phyloP scores from a whole-genome alignment of 2,329 filamentous ascomycete genomes.

The Plectosphaerella cucumerina region DNA sequence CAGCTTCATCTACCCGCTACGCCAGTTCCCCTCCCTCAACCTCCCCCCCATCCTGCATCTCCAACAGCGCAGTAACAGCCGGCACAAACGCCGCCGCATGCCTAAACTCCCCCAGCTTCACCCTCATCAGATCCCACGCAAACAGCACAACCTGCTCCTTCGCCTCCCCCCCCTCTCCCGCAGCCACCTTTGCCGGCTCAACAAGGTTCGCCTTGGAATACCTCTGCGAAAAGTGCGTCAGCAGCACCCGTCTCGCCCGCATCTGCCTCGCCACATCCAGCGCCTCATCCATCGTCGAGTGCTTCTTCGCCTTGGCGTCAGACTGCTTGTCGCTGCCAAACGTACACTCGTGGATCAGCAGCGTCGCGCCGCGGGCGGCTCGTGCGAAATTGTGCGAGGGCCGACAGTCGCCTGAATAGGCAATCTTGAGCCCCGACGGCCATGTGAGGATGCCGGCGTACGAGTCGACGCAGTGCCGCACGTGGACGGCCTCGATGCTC shows the following conservation, averaged over 20 bases:
- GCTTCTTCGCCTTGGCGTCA: conserved; percentile 83
- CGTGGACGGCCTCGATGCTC: conserved; percentile 61
- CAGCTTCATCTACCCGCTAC: no score
- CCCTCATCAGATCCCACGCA: conserved; percentile 76
- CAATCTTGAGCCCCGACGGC: conserved; percentile 75
- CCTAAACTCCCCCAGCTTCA: conserved; percentile 66
- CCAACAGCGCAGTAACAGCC: conserved; percentile 54
- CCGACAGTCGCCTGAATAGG: conserved; percentile 92
- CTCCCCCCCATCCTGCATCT: conserved; percentile 24
- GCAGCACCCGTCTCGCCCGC: conserved; percentile 72
- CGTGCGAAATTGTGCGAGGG: conserved; percentile 66
- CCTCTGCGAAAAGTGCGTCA: conserved; percentile 94
- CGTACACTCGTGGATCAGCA: conserved; percentile 93
- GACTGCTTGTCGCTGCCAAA: conserved; percentile 80
- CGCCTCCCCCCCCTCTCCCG: conserved; percentile 19
- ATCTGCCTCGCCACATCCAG: conserved; percentile 73
- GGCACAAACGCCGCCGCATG: conserved; percentile 60
- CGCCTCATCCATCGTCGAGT: conserved; percentile 85
- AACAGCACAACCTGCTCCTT: conserved; percentile 62
- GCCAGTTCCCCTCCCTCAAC: no score
- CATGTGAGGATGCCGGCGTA: conserved; percentile 76
- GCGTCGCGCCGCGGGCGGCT: conserved; percentile 70
- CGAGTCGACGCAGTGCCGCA: conserved; percentile 76
- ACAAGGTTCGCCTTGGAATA: conserved; percentile 72
- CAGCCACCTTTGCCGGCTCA: conserved; percentile 27